Evolutionary conservation across 2,329 filamentous ascomycete species (phyloP), one percentile per base, ranked within the genome.

Genomic region (Neoascochyta sp.): DNA sequence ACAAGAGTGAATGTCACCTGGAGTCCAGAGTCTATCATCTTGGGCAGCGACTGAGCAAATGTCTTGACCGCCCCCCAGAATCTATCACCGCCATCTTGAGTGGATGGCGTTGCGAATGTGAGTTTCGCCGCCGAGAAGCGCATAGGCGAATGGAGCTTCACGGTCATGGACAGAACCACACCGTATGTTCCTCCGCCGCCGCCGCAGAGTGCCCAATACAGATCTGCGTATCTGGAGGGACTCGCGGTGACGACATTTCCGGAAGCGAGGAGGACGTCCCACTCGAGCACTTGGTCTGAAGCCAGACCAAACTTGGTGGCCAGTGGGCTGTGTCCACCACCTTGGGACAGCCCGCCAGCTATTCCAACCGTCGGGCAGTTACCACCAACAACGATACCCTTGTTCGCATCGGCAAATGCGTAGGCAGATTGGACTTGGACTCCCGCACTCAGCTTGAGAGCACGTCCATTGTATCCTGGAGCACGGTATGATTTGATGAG

Each of bases 241-340:
- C 39, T 45, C 5, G 47, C 45, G 8, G 32, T 45, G 13, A 42
- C 9, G 7, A 40, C 23, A 15, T 39, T 20, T 7, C 48, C 50
- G 20, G 36, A 27, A 5, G 39, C 32, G 7, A 44, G 46, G 4
- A 54, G 32, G 4, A 50, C 46, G 24, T 54, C 39, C 27, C 28
- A 40, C 14, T 50, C 42, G 4, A 51, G 44, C 8, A 43, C 35
- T 15, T 50, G 38, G 18, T 52, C 47, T 10, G 43, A 36, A n/a
- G 18, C 41, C 11, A 50, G 30, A 9, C 47, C 47, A 22, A 27
- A 36, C 20, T 22, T 27, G 14, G 37, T 34, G 4, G 24, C 20
- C 5, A 76, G 45, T 8, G 69, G 70, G 11, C 64, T 67, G 52
- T 76, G 70, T 0, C 74, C 74, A 18, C 70, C 73, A 3, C 69